Evolutionary conservation across 177 flowering plant genomes (phyloP).

Genomic region (Vitis hybrid): DNA sequence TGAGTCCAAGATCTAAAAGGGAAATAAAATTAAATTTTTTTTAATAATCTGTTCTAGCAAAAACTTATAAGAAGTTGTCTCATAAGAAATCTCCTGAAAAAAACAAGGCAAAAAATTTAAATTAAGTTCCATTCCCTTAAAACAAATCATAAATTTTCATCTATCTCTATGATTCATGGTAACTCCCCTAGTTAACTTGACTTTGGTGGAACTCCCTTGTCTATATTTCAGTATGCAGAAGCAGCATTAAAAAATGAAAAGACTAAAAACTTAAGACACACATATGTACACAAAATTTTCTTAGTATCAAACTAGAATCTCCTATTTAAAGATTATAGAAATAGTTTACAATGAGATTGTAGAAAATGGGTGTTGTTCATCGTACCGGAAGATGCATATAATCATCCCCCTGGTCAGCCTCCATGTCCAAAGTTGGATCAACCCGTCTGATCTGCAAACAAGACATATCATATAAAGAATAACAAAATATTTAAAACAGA

Average conservation of each 20-base stretch:
- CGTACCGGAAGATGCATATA: conserved; percentile 88
- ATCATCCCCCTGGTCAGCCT: conserved; percentile 93
- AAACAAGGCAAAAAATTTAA: too few relatives aligned
- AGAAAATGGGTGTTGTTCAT: conserved; percentile 7
- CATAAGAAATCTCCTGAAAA: too few relatives aligned
- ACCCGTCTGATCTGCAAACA: conserved; percentile 76
- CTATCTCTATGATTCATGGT: background rate
- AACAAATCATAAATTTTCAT: background rate
- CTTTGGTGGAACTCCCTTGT: background rate
- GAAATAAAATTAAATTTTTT: too few relatives aligned
- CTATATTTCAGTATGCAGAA: background rate
- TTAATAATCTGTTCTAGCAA: too few relatives aligned
- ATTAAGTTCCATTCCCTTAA: too few relatives aligned
- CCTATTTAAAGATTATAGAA: background rate
- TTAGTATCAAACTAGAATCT: background rate
- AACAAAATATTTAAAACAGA: too few relatives aligned
- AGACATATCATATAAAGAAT: conserved; percentile 1
- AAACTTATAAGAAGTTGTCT: too few relatives aligned
- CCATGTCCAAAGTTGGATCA: conserved; percentile 96
- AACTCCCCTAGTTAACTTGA: background rate
- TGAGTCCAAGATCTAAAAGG: too few relatives aligned
- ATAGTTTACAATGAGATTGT: background rate
- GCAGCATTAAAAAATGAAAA: background rate
- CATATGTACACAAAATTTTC: background rate
- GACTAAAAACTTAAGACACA: background rate